phyloP scores from a whole-genome alignment of 106 monocot genomes.

The Dioscorea alata region DNA sequence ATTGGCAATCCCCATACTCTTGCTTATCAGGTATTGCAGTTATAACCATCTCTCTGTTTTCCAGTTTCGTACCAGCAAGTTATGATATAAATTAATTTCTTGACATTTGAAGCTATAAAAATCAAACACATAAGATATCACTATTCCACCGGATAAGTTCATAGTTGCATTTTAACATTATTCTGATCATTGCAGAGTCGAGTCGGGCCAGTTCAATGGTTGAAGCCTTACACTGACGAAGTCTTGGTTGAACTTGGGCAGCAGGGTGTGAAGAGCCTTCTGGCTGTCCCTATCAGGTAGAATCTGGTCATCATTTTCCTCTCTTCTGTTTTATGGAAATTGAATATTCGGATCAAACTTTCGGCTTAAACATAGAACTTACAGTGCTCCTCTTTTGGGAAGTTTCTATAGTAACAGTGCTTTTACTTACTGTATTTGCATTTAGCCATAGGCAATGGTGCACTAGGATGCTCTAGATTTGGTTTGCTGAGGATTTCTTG shows the following conservation, averaged over 20 bases:
- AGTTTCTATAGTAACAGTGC: too few relatives aligned
- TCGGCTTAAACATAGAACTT: too few relatives aligned
- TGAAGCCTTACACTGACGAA: constrained; percentile 99
- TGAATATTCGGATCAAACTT: too few relatives aligned
- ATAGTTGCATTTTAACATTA: neutral
- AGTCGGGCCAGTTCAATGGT: constrained; percentile 94
- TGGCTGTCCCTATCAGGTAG: constrained; percentile 93
- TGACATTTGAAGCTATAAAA: neutral
- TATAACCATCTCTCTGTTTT: neutral
- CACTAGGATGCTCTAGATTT: too few relatives aligned
- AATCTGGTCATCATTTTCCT: too few relatives aligned
- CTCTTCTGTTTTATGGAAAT: too few relatives aligned
- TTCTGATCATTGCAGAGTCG: constrained; percentile 56
- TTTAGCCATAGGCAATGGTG: too few relatives aligned
- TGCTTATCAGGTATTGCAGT: constrained; percentile 76
- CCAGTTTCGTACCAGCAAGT: neutral
- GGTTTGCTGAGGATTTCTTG: too few relatives aligned
- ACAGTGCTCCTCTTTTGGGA: too few relatives aligned
- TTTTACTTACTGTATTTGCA: too few relatives aligned
- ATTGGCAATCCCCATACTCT: constrained; percentile 68
- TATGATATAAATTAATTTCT: neutral
- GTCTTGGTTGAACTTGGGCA: constrained; percentile 83
- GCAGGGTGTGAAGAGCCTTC: constrained; percentile 77
- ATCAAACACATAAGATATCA: too few relatives aligned
- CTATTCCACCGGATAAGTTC: too few relatives aligned